A percentile compares a stretch with the other conserved stretches of the same genome.
These are phyloP conservation scores for Liriodendron chinense DNA, from an alignment of 164 flowering plant species.

Conservation along the genomic window DNA sequence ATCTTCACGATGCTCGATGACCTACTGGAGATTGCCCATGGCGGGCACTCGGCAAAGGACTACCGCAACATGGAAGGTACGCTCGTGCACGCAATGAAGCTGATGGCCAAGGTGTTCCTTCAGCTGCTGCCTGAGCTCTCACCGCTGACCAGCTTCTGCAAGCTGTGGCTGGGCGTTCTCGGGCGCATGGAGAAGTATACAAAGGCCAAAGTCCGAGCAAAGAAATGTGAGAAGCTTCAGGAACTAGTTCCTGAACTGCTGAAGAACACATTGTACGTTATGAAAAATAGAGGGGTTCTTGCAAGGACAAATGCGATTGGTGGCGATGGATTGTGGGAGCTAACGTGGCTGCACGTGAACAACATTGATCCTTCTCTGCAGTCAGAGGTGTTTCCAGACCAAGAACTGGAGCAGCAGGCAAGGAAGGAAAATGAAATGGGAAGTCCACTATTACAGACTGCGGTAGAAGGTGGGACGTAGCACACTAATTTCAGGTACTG, in stretches of 20 bases:
- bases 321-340: constrained; percentile 37
- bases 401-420: constrained; percentile 18
- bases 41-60: constrained; percentile 30
- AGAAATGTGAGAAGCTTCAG: constrained; percentile 35
- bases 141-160: constrained; percentile 25
- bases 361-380: constrained; percentile 31
- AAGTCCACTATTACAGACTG: neutral
- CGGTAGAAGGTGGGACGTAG: neutral
- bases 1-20: constrained; percentile 42
- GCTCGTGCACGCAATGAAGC: constrained; percentile 30
- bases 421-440: constrained; percentile 7
- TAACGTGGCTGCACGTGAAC: constrained; percentile 36
- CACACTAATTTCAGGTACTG: neutral
- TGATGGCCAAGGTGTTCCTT: constrained; percentile 33
- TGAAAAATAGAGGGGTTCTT: constrained; percentile 30
- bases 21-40: constrained; percentile 34
- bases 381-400: constrained; percentile 32
- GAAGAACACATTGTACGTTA: constrained; percentile 33
- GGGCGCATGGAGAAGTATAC: constrained; percentile 33
- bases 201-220: constrained; percentile 37
- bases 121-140: constrained; percentile 26
- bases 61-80: constrained; percentile 42
- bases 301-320: constrained; percentile 29
- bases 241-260: constrained; percentile 36
- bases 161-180: constrained; percentile 39